Percentiles rank a stretch among this genome's conserved stretches.
phyloP scores from a whole-genome alignment of 805 yeast species.

The Spathaspora girioi region DNA sequence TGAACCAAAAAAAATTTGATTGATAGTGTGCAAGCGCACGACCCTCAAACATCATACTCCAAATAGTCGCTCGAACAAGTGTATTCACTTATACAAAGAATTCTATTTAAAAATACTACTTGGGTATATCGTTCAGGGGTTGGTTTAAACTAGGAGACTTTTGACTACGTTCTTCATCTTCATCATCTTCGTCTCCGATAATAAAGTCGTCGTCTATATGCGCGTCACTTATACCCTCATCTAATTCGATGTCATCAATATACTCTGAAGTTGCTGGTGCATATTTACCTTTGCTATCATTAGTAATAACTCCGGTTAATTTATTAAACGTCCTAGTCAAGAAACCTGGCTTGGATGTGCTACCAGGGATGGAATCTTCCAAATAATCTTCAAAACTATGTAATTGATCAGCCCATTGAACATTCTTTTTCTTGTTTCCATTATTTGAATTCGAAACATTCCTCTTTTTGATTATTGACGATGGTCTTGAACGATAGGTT shows the following conservation, averaged over 20 bases:
- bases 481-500: conserved; percentile 34
- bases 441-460: conserved; percentile 11
- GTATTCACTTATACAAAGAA: neutral
- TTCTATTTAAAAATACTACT: neutral
- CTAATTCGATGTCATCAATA: conserved; percentile 41
- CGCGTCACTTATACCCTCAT: conserved; percentile 16
- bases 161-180: conserved; percentile 4
- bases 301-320: conserved; percentile 19
- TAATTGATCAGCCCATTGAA: conserved; percentile 46
- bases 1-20: neutral
- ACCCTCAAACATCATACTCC: neutral
- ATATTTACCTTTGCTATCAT: conserved; percentile 24
- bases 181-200: conserved; percentile 49
- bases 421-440: conserved; percentile 35
- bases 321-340: conserved; percentile 31
- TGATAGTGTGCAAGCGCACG: neutral
- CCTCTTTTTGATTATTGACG: conserved; percentile 36
- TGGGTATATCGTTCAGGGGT: neutral
- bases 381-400: conserved; percentile 28
- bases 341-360: conserved; percentile 26
- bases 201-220: conserved; percentile 41
- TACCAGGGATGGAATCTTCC: conserved; percentile 6
- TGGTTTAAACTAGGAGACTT: neutral
- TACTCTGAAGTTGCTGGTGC: conserved; percentile 18
- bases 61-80: neutral